phyloP scores from a whole-genome alignment of 2,329 filamentous ascomycete species.

The Nectriaceae sp. region DNA sequence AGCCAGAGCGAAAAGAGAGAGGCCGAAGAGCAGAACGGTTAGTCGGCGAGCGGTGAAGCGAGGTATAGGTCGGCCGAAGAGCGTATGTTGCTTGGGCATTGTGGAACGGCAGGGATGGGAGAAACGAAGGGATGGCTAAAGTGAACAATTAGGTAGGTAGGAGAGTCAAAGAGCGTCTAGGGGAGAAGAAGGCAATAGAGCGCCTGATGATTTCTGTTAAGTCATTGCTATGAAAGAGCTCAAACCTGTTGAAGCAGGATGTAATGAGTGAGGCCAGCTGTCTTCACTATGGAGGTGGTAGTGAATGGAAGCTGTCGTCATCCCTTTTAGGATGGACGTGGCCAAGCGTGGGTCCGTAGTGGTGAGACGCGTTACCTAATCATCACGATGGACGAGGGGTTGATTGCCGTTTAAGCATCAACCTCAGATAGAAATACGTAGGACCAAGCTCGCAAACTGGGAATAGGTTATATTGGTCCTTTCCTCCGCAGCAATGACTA shows the following conservation, averaged over 20 bases:
- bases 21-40: constrained; percentile 50
- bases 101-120: constrained; percentile 29
- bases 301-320: constrained; percentile 3
- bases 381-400: no score
- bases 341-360: no score
- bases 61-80: constrained; percentile 46
- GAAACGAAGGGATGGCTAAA: neutral
- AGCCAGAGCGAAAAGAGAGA: constrained; percentile 56
- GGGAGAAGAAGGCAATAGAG: neutral
- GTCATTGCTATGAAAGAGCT: neutral
- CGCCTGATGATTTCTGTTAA: neutral
- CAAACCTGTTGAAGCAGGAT: neutral
- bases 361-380: no score
- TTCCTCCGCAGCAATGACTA: no score
- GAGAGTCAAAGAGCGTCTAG: neutral
- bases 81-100: constrained; percentile 11
- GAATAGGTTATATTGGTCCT: no score
- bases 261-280: neutral
- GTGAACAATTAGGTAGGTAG: no score
- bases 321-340: no score
- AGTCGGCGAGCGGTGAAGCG: constrained; percentile 55
- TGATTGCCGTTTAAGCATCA: no score
- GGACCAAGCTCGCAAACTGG: no score
- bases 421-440: no score
- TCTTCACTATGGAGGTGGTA: neutral